A percentile compares a stretch with the other conserved stretches of the same genome.
These are phyloP conservation scores for Hydnomerulius pinastri DNA, from an alignment of 768 basidiomycete genomes.

Conservation along the genomic window DNA sequence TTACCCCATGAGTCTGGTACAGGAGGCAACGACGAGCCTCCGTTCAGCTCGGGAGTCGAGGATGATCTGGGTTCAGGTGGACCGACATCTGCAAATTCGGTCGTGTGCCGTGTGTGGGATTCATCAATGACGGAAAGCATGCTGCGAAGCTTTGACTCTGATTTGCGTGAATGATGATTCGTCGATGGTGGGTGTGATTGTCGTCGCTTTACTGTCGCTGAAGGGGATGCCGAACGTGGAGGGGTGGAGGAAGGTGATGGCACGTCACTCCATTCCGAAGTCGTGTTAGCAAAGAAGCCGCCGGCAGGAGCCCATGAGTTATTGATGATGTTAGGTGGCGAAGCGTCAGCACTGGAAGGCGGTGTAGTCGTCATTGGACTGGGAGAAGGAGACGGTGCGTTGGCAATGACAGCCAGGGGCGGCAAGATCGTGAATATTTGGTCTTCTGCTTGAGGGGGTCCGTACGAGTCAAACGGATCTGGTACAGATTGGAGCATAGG, in stretches of 20 bases:
- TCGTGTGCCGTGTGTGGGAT: constrained; percentile 39
- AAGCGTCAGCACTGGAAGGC: constrained; percentile 43
- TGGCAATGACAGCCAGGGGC: constrained; percentile 77
- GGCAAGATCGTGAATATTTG: constrained; percentile 93
- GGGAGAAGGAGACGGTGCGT: constrained; percentile 57
- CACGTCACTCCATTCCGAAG: constrained; percentile 57
- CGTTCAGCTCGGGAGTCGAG: constrained; percentile 33
- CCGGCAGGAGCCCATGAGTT: constrained; percentile 54
- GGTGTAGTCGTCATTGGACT: constrained; percentile 55
- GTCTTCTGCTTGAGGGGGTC: constrained; percentile 83
- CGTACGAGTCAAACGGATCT: constrained; percentile 92
- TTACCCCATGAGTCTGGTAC: constrained; percentile 39
- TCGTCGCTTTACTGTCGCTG: constrained; percentile 42
- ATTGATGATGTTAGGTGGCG: constrained; percentile 33
- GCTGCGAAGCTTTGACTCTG: constrained; percentile 67
- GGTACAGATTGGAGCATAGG: constrained; percentile 88
- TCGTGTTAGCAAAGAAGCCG: constrained; percentile 49
- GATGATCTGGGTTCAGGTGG: constrained; percentile 24
- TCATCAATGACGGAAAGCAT: constrained; percentile 78
- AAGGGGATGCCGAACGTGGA: constrained; percentile 55
- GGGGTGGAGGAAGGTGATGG: constrained; percentile 41
- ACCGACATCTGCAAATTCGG: constrained; percentile 17
- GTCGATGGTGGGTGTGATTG: constrained; percentile 51
- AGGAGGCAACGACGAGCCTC: constrained; percentile 16
- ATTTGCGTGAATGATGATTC: constrained; percentile 48